A percentile compares a stretch with the other conserved stretches of the same genome.
Conservation (phyloP, 2,329 filamentous ascomycete species). For the Fusarium setosum region DNA sequence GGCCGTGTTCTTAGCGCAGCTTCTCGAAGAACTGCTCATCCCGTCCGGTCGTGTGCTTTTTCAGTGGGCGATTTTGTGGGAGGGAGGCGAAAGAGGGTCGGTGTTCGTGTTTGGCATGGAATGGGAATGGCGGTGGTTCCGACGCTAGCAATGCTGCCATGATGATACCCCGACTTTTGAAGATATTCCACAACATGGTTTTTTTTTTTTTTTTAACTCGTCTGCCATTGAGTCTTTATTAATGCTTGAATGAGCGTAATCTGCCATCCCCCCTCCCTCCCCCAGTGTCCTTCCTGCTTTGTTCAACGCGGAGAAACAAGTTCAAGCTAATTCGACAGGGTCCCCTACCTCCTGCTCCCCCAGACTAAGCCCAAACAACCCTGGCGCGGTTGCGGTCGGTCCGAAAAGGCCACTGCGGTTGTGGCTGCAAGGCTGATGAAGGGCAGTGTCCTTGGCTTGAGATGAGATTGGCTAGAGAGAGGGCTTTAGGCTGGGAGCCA, state of each 20-base stretch:
- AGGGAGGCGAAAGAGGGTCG: neutral
- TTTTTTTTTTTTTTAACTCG: neutral
- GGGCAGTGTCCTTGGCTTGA: neutral
- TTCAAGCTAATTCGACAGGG: slow-evolving; percentile 6
- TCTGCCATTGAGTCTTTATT: neutral
- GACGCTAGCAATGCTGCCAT: slow-evolving; percentile 3
- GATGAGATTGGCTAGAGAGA: slow-evolving; percentile 1
- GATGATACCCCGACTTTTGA: neutral
- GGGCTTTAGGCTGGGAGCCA: neutral
- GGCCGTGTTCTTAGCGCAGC: slow-evolving; percentile 34
- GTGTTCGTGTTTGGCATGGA: slow-evolving; percentile 16
- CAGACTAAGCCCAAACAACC: slow-evolving; percentile 32
- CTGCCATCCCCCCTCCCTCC: slow-evolving; percentile 7
- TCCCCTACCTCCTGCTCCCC: slow-evolving; percentile 13
- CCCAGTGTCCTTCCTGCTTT: slow-evolving; percentile 6
- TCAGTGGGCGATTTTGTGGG: slow-evolving; percentile 7
- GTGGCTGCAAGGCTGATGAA: slow-evolving; percentile 36
- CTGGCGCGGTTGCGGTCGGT: slow-evolving; percentile 33
- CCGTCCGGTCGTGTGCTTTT: slow-evolving; percentile 31
- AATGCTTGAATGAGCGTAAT: slow-evolving; percentile 15
- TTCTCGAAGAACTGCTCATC: slow-evolving; percentile 40
- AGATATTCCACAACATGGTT: neutral
- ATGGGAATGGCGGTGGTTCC: slow-evolving; percentile 16
- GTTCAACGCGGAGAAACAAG: slow-evolving; percentile 41
- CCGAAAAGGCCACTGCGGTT: slow-evolving; percentile 41